Evolutionary conservation across 345 rosid species (phyloP).

Genomic region (Pugionium dolabratum): DNA sequence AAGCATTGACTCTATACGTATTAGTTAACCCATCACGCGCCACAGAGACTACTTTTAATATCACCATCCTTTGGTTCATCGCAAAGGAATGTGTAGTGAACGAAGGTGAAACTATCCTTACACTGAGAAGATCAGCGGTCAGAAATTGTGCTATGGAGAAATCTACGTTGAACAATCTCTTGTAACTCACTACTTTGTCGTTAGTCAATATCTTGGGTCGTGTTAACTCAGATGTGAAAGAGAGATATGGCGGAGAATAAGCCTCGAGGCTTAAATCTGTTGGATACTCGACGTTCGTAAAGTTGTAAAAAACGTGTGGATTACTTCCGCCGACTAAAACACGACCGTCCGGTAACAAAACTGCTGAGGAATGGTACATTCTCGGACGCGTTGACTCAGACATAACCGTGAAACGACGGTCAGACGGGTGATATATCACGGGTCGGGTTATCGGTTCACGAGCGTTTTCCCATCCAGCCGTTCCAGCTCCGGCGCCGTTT

Average conservation of each 20-base stretch:
- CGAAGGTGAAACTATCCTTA: slow-evolving; percentile 64
- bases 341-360: slow-evolving; percentile 65
- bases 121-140: slow-evolving; percentile 41
- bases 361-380: slow-evolving; percentile 81
- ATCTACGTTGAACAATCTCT: slow-evolving; percentile 34
- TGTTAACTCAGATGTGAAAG: slow-evolving; percentile 34
- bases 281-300: slow-evolving; percentile 60
- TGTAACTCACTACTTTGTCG: slow-evolving; percentile 39
- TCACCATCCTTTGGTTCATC: slow-evolving; percentile 87
- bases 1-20: background rate
- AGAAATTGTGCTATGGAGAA: slow-evolving; percentile 43
- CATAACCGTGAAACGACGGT: slow-evolving; percentile 54
- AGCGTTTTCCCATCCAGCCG: slow-evolving; percentile 73
- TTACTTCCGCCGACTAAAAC: slow-evolving; percentile 80
- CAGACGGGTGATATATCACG: slow-evolving; percentile 50
- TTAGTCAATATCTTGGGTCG: slow-evolving; percentile 49
- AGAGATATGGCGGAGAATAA: slow-evolving; percentile 65
- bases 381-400: slow-evolving; percentile 51
- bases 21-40: slow-evolving; percentile 18
- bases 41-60: slow-evolving; percentile 43
- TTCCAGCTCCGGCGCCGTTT: slow-evolving; percentile 68
- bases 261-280: slow-evolving; percentile 82
- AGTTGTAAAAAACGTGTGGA: slow-evolving; percentile 65
- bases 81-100: slow-evolving; percentile 74
- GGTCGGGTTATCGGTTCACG: slow-evolving; percentile 55